Percentiles rank a stretch among this genome's conserved stretches.
These are phyloP conservation scores for Neurospora hispaniola DNA, from an alignment of 495 filamentous ascomycete species.

Conservation along the genomic window DNA sequence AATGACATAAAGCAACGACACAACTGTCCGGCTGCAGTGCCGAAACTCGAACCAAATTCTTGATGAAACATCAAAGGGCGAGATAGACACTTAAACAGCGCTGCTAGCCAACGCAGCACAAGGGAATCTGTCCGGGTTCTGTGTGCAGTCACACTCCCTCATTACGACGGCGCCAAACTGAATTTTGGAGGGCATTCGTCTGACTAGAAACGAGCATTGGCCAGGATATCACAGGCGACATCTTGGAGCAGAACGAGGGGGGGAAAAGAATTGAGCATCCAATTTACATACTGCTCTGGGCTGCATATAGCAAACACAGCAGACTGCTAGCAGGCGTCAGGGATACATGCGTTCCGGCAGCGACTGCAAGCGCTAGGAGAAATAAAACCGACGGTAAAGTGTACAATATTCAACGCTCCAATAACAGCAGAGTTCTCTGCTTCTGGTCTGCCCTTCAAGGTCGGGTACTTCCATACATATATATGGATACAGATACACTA, in stretches of 20 bases:
- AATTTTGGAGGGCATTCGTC: neutral
- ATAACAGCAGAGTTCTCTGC: neutral
- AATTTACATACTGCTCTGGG: neutral
- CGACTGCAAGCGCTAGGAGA: neutral
- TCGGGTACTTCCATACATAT: neutral
- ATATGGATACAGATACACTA: neutral
- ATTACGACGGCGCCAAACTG: neutral
- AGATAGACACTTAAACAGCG: neutral
- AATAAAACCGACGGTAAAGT: neutral
- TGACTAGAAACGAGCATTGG: neutral
- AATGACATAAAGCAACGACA: neutral
- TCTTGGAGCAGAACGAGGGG: neutral
- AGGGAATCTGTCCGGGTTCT: neutral
- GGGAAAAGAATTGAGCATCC: neutral
- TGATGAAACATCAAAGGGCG: neutral
- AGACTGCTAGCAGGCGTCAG: neutral
- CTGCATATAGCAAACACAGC: neutral
- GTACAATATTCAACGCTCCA: neutral
- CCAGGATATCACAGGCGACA: neutral
- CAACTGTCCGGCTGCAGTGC: slow-evolving; percentile 10
- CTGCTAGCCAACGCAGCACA: neutral
- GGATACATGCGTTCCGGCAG: neutral
- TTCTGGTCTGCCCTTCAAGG: neutral
- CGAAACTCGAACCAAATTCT: neutral
- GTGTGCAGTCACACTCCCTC: neutral